Conservation (phyloP, 768 basidiomycete genomes). For the Lentinula aciculospora region DNA sequence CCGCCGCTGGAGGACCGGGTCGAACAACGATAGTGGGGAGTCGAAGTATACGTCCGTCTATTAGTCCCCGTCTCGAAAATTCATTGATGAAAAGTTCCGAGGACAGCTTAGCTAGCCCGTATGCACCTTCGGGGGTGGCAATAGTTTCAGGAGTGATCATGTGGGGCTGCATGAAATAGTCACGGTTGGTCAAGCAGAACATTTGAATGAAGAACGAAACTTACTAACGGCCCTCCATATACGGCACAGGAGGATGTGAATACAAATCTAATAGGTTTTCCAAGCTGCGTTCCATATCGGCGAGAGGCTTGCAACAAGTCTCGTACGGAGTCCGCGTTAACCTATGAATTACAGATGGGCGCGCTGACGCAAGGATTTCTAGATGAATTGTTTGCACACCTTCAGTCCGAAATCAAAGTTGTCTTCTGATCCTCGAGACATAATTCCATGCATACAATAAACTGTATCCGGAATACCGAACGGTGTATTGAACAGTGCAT, state of each 20-base stretch:
- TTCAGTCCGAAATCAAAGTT: constrained; percentile 53
- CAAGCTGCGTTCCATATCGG: constrained; percentile 15
- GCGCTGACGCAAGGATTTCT: neutral
- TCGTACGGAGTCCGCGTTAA: constrained; percentile 55
- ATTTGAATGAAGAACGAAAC: constrained; percentile 1
- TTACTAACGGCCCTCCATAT: constrained; percentile 48
- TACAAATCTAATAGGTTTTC: constrained; percentile 41
- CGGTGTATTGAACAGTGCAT: constrained; percentile 31
- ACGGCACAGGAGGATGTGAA: constrained; percentile 57
- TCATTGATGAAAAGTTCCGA: constrained; percentile 55
- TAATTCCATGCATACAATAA: constrained; percentile 52
- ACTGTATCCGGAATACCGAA: constrained; percentile 36
- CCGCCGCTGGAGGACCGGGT: constrained; percentile 47
- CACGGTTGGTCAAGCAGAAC: neutral
- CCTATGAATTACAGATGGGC: constrained; percentile 20
- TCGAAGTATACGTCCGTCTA: constrained; percentile 55
- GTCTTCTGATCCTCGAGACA: constrained; percentile 58
- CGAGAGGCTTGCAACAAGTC: constrained; percentile 32
- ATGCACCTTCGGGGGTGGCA: constrained; percentile 49
- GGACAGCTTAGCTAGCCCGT: constrained; percentile 52
- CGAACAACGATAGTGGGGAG: constrained; percentile 57
- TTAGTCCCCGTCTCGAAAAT: constrained; percentile 49
- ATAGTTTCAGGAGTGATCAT: constrained; percentile 42
- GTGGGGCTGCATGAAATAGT: constrained; percentile 24
- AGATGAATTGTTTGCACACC: constrained; percentile 15